Evolutionary conservation across 805 yeast genomes (phyloP), one percentile per base, ranked within the genome.

Genomic region (Pichia nanzhaoensis): DNA sequence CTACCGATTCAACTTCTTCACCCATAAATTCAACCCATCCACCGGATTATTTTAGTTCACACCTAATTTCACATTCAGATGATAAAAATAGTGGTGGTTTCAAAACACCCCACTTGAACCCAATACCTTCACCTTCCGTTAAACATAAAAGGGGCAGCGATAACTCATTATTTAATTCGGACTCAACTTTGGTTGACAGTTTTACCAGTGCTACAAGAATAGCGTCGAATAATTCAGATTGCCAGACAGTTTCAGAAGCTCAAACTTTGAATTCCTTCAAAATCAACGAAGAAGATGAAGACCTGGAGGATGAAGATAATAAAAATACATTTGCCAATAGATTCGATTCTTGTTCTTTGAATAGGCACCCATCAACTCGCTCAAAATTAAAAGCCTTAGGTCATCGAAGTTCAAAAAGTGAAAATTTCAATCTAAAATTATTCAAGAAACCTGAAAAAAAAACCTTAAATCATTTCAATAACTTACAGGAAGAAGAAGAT

Each of bases 391-490:
- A 37, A 27, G 42, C 37, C 4, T 38, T 46, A 19, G 45, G 47
- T 20, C 52, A 49, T 41, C 34, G 52, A 34, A 44, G 46, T 6
- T 33, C 48, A 2, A 49, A 47, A 34, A 49, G 52, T 49, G 52
- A 49, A 35, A 49, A 20, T 27, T 41, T 41, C 24, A 14, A 37
- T 18, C n/a, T 33, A 12, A 45, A 41, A 34, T 32, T 44, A 21
- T 17, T 28, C 13, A 42, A 42, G 16, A 46, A 42, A 30, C 31
- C 16, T 13, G 43, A 42, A 4, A 27, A 18, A 27, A 46, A 41
- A 18, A 20, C 38, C 12, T 10, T 37, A 2, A 42, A 34, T 24
- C 49, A 41, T 14, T 41, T 46, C 22, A 34, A 41, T 34, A 24
- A 41, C 20, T 18, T 38, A 14, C 35, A 41, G 13, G 48, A 45